Percentiles rank a stretch among this genome's conserved stretches.
phyloP scores from a whole-genome alignment of 192 early-diverging fungal genomes.

The Polychytrium aggregatum region DNA sequence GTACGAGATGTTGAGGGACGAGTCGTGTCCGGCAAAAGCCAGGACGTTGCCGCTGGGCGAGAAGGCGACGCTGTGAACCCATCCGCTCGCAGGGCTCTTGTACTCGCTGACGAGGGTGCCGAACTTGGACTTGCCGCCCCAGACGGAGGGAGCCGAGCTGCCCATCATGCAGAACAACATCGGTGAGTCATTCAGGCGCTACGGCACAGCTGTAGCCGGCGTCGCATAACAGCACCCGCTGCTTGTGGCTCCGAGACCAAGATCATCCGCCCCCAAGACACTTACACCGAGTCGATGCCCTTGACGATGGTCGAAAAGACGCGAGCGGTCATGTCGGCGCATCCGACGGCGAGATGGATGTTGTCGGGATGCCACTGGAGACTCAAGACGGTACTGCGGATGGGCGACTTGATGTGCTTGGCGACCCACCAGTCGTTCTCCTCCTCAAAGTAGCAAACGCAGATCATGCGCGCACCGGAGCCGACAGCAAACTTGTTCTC shows the following conservation, averaged over 20 bases:
- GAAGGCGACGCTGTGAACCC: conserved; percentile 88
- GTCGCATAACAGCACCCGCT: no score
- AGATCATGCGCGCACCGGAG: conserved; percentile 80
- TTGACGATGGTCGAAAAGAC: conserved; percentile 95
- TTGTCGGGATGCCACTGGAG: conserved; percentile 97
- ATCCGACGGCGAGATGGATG: conserved; percentile 80
- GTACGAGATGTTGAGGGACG: conserved; percentile 65
- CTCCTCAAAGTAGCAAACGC: conserved; percentile 91
- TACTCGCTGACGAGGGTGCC: conserved; percentile 87
- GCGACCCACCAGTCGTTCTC: conserved; percentile 95
- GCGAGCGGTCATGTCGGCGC: conserved; percentile 58
- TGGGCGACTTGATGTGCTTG: conserved; percentile 91
- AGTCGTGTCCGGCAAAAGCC: conserved; percentile 80
- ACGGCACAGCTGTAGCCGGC: no score
- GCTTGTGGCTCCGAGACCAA: no score
- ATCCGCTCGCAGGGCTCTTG: conserved; percentile 54
- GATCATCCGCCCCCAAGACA: no score
- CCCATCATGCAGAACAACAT: no score
- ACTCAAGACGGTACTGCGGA: conserved; percentile 76
- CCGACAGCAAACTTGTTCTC: conserved; percentile 99
- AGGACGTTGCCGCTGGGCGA: conserved; percentile 78
- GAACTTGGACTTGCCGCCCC: conserved; percentile 93
- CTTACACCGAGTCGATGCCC: conserved; percentile 76
- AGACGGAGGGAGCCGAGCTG: conserved; percentile 64
- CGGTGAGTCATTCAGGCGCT: no score